Conservation (phyloP, 345 rosid species). For the Populus nigra region DNA sequence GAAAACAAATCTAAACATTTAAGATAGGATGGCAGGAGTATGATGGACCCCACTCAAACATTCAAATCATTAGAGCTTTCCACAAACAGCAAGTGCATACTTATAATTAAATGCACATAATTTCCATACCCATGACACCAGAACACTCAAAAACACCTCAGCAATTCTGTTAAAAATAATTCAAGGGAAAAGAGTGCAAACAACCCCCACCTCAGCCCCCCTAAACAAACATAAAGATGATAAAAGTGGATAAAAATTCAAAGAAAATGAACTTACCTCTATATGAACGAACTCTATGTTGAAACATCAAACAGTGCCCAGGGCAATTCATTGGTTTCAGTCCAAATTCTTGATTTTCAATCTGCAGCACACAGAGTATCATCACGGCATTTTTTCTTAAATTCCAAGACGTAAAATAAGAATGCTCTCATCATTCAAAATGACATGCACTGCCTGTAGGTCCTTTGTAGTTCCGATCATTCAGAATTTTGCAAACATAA, state of each 20-base stretch:
- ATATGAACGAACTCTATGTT: slow-evolving; percentile 82
- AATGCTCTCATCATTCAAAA: background rate
- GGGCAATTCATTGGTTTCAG: slow-evolving; percentile 99
- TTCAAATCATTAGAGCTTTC: background rate
- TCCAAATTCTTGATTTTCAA: slow-evolving; percentile 94
- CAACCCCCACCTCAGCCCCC: background rate
- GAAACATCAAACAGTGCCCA: slow-evolving; percentile 95
- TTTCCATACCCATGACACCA: background rate
- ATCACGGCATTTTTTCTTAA: background rate
- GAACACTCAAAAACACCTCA: background rate
- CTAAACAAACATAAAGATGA: background rate
- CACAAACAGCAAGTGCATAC: background rate
- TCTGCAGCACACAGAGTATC: slow-evolving; percentile 39
- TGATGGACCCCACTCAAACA: background rate
- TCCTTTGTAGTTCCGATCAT: background rate
- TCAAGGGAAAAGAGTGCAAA: background rate
- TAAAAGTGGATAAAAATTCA: background rate
- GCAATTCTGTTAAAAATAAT: background rate
- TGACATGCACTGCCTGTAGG: background rate
- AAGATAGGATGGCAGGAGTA: background rate
- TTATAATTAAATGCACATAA: background rate
- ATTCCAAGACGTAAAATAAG: background rate
- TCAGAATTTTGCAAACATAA: background rate
- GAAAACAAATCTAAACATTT: slow-evolving; percentile 3
- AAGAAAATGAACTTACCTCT: slow-evolving; percentile 48